Percentiles rank a stretch among this genome's conserved stretches.
Conservation (phyloP, 2,329 filamentous ascomycete species). For the Blastomyces percursus region DNA sequence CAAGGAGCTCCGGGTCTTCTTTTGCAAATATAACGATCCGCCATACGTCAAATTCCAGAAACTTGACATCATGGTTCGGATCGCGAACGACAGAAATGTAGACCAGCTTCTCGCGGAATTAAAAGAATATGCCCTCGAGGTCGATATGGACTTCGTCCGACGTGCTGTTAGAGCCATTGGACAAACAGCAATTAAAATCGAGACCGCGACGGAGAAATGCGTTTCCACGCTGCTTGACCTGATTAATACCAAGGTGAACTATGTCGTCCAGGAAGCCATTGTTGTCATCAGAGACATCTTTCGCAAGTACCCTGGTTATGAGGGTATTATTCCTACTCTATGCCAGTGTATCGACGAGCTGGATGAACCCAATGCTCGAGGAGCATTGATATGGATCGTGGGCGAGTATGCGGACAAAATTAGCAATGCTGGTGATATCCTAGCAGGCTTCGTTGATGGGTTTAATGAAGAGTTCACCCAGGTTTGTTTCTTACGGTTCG, state of each 20-base stretch:
- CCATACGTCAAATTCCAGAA: conserved; percentile 97
- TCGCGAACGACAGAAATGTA: conserved; percentile 93
- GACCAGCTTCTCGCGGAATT: conserved; percentile 88
- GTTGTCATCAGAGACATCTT: conserved; percentile 99
- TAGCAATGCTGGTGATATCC: conserved; percentile 91
- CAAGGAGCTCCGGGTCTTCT: conserved; percentile 96
- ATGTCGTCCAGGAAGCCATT: conserved; percentile 94
- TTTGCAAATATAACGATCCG: conserved; percentile 99
- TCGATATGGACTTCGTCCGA: conserved; percentile 97
- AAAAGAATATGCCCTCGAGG: conserved; percentile 95
- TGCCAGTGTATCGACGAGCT: conserved; percentile 96
- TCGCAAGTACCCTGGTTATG: conserved; percentile 92
- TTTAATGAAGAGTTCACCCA: conserved; percentile 97
- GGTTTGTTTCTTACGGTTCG: conserved; percentile 39
- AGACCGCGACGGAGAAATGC: conserved; percentile 86
- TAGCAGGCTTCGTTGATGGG: conserved; percentile 80
- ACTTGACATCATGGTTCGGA: conserved; percentile 97
- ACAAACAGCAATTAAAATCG: conserved; percentile 97
- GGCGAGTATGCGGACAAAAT: conserved; percentile 99
- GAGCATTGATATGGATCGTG: conserved; percentile 94
- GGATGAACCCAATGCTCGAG: conserved; percentile 84
- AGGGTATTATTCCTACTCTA: conserved; percentile 91
- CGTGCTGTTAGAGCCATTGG: conserved; percentile 92
- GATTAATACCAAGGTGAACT: conserved; percentile 96
- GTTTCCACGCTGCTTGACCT: conserved; percentile 88